Base-by-base conservation (phyloP, 106 monocot species). In the Iris macrosiphon region DNA sequence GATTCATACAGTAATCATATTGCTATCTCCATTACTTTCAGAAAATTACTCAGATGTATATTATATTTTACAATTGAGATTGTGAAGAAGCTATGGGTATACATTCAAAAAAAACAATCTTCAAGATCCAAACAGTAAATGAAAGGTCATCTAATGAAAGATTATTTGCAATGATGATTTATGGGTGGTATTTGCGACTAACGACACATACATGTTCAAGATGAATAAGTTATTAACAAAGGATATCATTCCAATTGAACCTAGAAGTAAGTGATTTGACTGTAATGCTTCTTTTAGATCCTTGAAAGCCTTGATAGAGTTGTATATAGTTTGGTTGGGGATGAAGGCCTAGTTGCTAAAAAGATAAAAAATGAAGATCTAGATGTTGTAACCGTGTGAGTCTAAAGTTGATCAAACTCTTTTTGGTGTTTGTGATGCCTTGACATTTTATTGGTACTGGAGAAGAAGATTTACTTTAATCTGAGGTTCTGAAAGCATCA, bases 161-260 rank as follows among this genome's bases (percentile, higher is more conserved):
- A n/a, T n/a, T n/a, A n/a, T n/a, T n/a, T 96, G 95, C 69, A 89
- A 96, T 72, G 95, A 96, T 40, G 82, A 82, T 67, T 65, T 96
- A 4, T 76, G 89, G 23, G 29, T 72, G 49, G 85, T 96, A 45
- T 89, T 96, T 82, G 95, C 83, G 57, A 96, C 95, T 3, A 89
- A 96, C 67, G 55, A 69, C 54, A 96, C 89, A 62, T 89, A 96
- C 72, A 96, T 96, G 89, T 96, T 96, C 52, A 79, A 96, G 74
- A 96, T 96, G 95, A 96, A 96, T 56, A 96, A 96, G 76, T 69
- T 96, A 12, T 70, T 96, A 48, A 73, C 95, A 51, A 96, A 96
- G 66, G 89, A 96, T 66, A 96, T 89, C 42, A 58, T 69, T 44
- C 66, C 85, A n/a, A 79, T 96, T 59, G 82, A 79, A 11, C 40